phyloP scores from a whole-genome alignment of 2,329 filamentous ascomycete species.

The Atkinsonella hypoxylon region DNA sequence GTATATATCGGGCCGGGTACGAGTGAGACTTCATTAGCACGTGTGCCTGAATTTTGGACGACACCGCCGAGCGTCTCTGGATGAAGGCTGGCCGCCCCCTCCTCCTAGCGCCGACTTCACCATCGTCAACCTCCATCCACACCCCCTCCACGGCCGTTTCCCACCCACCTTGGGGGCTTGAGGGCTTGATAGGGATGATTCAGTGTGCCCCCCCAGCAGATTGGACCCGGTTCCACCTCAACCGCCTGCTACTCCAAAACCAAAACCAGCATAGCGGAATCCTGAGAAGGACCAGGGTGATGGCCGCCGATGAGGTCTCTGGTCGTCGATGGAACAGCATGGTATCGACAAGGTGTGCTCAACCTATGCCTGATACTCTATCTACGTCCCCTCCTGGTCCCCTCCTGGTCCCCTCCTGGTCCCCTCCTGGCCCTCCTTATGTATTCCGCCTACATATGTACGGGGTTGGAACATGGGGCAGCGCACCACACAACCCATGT shows the following conservation, averaged over 20 bases:
- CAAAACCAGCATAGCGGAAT: constrained; percentile 4
- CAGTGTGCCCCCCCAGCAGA: neutral
- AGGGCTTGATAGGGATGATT: neutral
- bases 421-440: too few relatives aligned
- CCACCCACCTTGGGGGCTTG: neutral
- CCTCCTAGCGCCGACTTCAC: neutral
- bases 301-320: neutral
- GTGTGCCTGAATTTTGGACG: too few relatives aligned
- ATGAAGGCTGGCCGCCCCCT: too few relatives aligned
- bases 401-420: too few relatives aligned
- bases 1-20: too few relatives aligned
- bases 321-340: neutral
- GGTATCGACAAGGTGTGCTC: neutral
- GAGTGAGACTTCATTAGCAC: too few relatives aligned
- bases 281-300: constrained; percentile 2
- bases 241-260: constrained; percentile 6
- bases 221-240: constrained; percentile 5
- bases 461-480: constrained; percentile 1
- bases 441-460: neutral
- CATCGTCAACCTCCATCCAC: neutral
- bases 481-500: neutral
- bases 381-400: too few relatives aligned
- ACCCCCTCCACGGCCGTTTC: neutral
- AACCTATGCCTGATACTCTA: too few relatives aligned
- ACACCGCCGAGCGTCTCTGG: too few relatives aligned